phyloP scores from a whole-genome alignment of 2,329 filamentous ascomycete species.

The Rugonectria rugulosa region DNA sequence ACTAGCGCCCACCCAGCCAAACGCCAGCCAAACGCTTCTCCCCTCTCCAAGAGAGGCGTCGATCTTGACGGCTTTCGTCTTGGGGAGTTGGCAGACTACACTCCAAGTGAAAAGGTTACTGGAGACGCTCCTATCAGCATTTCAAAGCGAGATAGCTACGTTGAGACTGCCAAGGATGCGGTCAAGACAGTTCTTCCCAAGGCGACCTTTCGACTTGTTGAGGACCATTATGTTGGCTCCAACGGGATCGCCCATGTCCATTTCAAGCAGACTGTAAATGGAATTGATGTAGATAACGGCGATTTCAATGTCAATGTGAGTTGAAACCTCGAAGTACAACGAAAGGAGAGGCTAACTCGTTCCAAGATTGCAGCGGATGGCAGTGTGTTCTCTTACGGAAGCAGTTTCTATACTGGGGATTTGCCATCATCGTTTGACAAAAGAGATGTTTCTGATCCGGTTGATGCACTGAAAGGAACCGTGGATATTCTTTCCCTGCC shows the following conservation, averaged over 20 bases:
- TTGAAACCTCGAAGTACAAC: neutral
- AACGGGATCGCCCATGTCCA: constrained; percentile 66
- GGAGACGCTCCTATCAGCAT: constrained; percentile 33
- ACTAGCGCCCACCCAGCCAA: constrained; percentile 43
- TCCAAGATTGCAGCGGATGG: constrained; percentile 57
- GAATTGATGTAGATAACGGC: constrained; percentile 66
- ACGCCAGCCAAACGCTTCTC: constrained; percentile 33
- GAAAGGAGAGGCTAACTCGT: too few species aligned
- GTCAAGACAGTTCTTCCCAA: constrained; percentile 48
- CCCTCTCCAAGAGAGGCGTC: constrained; percentile 40
- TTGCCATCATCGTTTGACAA: constrained; percentile 51
- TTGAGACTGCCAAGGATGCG: constrained; percentile 54
- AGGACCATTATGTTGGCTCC: constrained; percentile 61
- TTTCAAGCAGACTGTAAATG: constrained; percentile 66
- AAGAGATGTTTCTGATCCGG: constrained; percentile 51
- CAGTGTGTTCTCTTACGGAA: constrained; percentile 64
- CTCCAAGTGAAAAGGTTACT: constrained; percentile 27
- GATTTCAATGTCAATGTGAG: constrained; percentile 68
- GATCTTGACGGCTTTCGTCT: constrained; percentile 45
- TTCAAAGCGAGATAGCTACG: constrained; percentile 45
- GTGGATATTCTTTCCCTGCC: constrained; percentile 44
- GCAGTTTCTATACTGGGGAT: constrained; percentile 54
- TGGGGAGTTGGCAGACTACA: constrained; percentile 42
- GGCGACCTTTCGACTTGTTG: constrained; percentile 57
- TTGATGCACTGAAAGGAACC: constrained; percentile 53